Evolutionary conservation across 2,329 filamentous ascomycete genomes (phyloP).

Genomic region (Nectriaceae sp.): DNA sequence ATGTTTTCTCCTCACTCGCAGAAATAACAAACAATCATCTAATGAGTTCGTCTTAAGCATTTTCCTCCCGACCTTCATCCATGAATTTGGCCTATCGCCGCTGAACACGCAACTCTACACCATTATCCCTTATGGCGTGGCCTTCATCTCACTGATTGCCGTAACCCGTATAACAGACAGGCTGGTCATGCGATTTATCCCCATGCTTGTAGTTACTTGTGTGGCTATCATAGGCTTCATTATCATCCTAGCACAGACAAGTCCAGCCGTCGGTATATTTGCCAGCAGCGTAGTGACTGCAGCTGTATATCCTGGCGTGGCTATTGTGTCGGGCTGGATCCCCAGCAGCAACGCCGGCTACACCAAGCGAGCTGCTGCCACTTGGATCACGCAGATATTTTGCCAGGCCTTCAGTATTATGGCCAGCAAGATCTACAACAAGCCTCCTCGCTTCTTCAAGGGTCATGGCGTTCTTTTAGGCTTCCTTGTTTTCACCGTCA

Average conservation of each 20-base stretch:
- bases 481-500: neutral
- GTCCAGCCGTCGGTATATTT: neutral
- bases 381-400: neutral
- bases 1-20: neutral
- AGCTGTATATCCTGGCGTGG: neutral
- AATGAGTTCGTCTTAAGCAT: neutral
- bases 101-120: neutral
- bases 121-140: neutral
- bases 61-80: neutral
- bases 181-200: neutral
- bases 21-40: neutral
- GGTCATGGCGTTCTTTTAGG: neutral
- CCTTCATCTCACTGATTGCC: neutral
- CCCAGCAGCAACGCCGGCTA: neutral
- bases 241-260: neutral
- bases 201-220: neutral
- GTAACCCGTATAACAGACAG: neutral
- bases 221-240: neutral
- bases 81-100: neutral
- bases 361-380: neutral
- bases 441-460: neutral
- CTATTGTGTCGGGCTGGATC: neutral
- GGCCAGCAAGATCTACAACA: neutral
- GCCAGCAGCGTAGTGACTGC: neutral
- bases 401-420: neutral